phyloP scores from a whole-genome alignment of 1,284 basidiomycete species.

The Naganishia cerealis region DNA sequence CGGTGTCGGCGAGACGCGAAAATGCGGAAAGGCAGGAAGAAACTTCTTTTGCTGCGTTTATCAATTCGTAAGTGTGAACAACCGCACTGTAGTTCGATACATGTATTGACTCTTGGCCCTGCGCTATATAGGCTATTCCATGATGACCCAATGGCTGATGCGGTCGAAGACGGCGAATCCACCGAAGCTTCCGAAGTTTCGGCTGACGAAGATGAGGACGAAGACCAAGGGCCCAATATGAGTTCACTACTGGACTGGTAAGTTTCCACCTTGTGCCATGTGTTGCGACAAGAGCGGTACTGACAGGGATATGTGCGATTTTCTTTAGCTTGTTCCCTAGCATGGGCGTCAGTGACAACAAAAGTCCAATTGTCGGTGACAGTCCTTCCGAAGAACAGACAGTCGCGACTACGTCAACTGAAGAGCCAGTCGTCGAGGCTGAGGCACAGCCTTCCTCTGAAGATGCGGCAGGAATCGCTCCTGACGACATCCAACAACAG shows the following conservation, averaged over 20 bases:
- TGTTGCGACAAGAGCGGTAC: too few species aligned
- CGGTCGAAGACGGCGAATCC: not conserved
- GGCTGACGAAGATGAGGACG: not conserved
- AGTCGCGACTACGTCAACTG: not conserved
- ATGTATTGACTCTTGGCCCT: not conserved
- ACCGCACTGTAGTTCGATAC: too few species aligned
- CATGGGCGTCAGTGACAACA: not conserved
- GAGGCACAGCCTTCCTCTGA: not conserved
- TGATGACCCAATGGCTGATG: not conserved
- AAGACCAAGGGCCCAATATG: not conserved
- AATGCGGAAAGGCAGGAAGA: not conserved
- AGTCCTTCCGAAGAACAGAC: not conserved
- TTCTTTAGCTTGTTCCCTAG: not conserved
- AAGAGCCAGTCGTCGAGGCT: not conserved
- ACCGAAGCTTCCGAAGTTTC: not conserved
- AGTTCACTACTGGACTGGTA: conserved; percentile 6
- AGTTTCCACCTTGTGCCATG: not conserved
- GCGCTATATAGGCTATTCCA: not conserved
- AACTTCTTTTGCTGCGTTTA: not conserved
- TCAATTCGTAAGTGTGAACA: not conserved
- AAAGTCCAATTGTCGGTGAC: not conserved
- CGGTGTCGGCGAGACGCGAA: not conserved
- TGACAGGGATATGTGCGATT: not conserved
- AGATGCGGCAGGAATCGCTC: conserved; percentile 35
- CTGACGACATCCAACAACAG: conserved; percentile 34